A percentile compares a stretch with the other conserved stretches of the same genome.
Evolutionary conservation across 208 protist species (phyloP).

Genomic region (Blastocrithidia nonstop): DNA sequence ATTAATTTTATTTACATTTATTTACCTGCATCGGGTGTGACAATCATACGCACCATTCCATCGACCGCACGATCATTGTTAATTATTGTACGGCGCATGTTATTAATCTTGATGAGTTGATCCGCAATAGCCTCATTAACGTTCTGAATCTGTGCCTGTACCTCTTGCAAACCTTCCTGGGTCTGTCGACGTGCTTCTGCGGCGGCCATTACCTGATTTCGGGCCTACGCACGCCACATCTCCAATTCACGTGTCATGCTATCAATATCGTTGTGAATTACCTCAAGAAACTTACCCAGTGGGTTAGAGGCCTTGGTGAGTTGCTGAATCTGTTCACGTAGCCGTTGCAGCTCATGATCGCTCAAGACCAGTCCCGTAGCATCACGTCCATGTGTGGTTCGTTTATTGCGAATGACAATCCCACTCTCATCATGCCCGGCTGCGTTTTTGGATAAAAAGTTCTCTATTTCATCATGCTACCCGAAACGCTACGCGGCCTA

Average conservation of each 20-base stretch:
- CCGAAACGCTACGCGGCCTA: no score
- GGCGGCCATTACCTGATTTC: constrained; percentile 61
- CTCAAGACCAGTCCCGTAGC: constrained; percentile 22
- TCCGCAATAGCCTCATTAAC: constrained; percentile 79
- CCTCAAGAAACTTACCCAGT: constrained; percentile 70
- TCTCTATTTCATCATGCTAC: no score
- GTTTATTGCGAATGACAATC: constrained; percentile 56
- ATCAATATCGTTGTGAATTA: constrained; percentile 81
- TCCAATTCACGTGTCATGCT: constrained; percentile 80
- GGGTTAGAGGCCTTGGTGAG: constrained; percentile 84
- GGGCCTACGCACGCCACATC: constrained; percentile 79
- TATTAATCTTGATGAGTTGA: constrained; percentile 77
- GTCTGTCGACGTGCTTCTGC: constrained; percentile 66
- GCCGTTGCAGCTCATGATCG: constrained; percentile 56
- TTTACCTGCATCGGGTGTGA: constrained; percentile 66
- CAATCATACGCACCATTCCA: constrained; percentile 68
- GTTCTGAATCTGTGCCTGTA: constrained; percentile 64
- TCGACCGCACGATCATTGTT: constrained; percentile 67
- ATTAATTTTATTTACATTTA: no score
- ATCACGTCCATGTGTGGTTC: constrained; percentile 10
- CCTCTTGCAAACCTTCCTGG: constrained; percentile 66
- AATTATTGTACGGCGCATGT: constrained; percentile 58
- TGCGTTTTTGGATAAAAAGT: no score
- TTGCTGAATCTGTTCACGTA: constrained; percentile 78
- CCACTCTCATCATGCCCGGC: constrained; percentile 23